Evolutionary conservation across 1,139 yeast genomes (phyloP).

Genomic region (Sugiyamaella paludigena): DNA sequence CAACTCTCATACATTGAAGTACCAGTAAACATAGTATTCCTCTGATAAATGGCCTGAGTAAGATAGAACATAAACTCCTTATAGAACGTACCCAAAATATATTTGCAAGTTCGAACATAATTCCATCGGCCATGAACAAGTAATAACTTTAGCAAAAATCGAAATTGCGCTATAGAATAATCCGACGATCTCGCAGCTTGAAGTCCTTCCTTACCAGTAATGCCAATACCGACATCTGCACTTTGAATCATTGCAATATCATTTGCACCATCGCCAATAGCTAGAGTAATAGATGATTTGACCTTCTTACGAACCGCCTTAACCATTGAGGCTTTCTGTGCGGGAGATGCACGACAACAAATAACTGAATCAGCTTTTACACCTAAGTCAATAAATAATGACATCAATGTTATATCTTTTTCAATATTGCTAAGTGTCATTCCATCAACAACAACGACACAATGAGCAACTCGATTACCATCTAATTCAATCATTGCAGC

Average conservation of each 20-base stretch:
- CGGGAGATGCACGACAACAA: slow-evolving; percentile 95
- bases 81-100: slow-evolving; percentile 90
- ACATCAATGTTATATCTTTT: slow-evolving; percentile 63
- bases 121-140: slow-evolving; percentile 96
- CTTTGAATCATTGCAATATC: slow-evolving; percentile 99
- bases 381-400: slow-evolving; percentile 78
- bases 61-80: slow-evolving; percentile 87
- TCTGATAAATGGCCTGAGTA: slow-evolving; percentile 83
- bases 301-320: slow-evolving; percentile 65
- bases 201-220: slow-evolving; percentile 93
- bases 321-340: slow-evolving; percentile 93
- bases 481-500: slow-evolving; percentile 55
- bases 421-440: slow-evolving; percentile 73
- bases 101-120: slow-evolving; percentile 86
- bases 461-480: slow-evolving; percentile 70
- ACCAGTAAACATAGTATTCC: slow-evolving; percentile 87
- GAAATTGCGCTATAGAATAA: slow-evolving; percentile 91
- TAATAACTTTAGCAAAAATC: slow-evolving; percentile 74
- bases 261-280: slow-evolving; percentile 99
- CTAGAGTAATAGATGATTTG: slow-evolving; percentile 73
- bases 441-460: slow-evolving; percentile 93
- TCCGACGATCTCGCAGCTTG: slow-evolving; percentile 97
- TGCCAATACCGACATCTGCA: slow-evolving; percentile 97
- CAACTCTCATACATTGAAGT: slow-evolving; percentile 91
- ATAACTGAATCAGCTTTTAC: slow-evolving; percentile 86